Percentiles rank a stretch among this genome's conserved stretches.
Conservation (phyloP, 352 stramenopile genomes). For the Pelagophyceae sp. region DNA sequence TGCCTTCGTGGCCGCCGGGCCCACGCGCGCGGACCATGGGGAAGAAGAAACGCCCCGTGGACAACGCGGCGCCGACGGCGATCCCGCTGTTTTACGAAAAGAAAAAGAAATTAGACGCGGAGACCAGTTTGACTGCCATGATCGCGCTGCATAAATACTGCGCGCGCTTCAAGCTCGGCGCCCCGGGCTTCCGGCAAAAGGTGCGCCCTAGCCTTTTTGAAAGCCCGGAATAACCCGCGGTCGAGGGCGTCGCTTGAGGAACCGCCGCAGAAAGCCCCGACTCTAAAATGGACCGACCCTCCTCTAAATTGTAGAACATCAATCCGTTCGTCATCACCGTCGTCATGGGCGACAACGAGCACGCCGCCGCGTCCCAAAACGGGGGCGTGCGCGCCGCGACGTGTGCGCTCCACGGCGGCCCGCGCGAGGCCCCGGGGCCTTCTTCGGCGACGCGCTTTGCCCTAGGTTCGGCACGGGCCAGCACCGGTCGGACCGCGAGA, state of each 20-base stretch:
- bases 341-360: conserved; percentile 4
- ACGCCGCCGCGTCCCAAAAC: background rate
- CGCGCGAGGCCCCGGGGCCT: background rate
- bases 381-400: too few relatives aligned
- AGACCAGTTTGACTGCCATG: background rate
- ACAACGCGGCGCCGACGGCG: background rate
- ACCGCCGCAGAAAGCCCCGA: too few relatives aligned
- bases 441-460: background rate
- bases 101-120: background rate
- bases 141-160: conserved; percentile 15
- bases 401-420: too few relatives aligned
- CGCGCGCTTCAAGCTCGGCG: conserved; percentile 1
- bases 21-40: background rate
- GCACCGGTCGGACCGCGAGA: background rate
- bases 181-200: conserved; percentile 4
- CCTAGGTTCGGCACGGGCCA: background rate
- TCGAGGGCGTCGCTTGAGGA: background rate
- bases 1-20: too few relatives aligned
- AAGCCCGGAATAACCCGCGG: too few relatives aligned
- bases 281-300: too few relatives aligned
- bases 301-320: background rate
- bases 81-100: conserved; percentile 9
- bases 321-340: conserved; percentile 1
- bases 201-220: too few relatives aligned
- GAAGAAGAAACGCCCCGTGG: conserved; percentile 1